These are phyloP conservation scores for Wallacemonas sp. DNA, from an alignment of 208 protist species.

Conservation along the genomic window DNA sequence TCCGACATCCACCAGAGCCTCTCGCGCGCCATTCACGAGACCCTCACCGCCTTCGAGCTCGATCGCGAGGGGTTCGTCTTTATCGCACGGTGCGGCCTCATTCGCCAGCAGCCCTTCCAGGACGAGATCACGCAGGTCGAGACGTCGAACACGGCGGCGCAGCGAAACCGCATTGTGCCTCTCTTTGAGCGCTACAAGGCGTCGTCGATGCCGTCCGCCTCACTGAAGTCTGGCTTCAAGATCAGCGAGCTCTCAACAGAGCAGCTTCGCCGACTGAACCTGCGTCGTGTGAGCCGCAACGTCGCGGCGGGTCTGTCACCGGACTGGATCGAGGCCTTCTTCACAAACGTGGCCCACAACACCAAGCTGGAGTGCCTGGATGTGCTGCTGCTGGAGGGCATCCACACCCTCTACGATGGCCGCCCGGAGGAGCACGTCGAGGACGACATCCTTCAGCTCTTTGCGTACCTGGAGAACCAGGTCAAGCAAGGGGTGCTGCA, in stretches of 20 bases:
- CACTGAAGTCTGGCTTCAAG: conserved; percentile 82
- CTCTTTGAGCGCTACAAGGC: conserved; percentile 89
- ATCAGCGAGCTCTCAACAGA: conserved; percentile 77
- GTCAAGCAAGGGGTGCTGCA: conserved; percentile 73
- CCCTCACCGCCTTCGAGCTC: conserved; percentile 85
- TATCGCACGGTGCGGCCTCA: conserved; percentile 70
- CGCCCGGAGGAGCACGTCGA: conserved; percentile 69
- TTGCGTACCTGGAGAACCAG: conserved; percentile 83
- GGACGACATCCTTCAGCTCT: conserved; percentile 82
- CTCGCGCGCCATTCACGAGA: conserved; percentile 72
- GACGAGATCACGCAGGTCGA: conserved; percentile 80
- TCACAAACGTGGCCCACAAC: conserved; percentile 88
- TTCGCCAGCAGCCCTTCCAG: conserved; percentile 79
- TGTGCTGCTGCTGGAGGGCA: conserved; percentile 73
- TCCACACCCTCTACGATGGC: conserved; percentile 85
- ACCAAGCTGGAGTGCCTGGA: conserved; percentile 85
- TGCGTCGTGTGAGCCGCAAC: conserved; percentile 61
- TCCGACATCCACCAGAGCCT: conserved; percentile 84
- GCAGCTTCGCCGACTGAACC: conserved; percentile 68
- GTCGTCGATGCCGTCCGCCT: conserved; percentile 79
- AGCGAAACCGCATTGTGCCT: conserved; percentile 80
- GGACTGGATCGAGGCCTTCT: conserved; percentile 88
- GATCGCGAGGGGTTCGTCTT: conserved; percentile 86
- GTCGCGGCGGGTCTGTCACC: conserved; percentile 76
- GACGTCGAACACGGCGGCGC: conserved; percentile 71